Conservation (phyloP, 1,284 basidiomycete genomes). For the Trichosporon inkin region DNA sequence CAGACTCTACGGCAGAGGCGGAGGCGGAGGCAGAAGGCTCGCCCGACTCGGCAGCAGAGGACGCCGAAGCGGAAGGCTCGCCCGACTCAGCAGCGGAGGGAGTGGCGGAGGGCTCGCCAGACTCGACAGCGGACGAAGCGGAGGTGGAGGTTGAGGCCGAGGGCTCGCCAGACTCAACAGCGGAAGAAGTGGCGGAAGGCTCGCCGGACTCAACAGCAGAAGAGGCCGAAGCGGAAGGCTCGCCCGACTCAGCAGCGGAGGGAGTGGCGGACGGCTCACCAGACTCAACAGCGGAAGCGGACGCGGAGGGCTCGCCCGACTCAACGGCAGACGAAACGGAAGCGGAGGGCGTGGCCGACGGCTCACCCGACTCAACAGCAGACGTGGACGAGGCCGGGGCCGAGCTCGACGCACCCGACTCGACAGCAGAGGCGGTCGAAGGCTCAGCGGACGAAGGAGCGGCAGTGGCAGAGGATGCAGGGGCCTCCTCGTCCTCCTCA, state of each 20-base stretch:
- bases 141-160: background rate
- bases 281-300: slow-evolving; percentile 2
- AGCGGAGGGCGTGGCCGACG: background rate
- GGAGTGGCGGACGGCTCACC: background rate
- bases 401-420: background rate
- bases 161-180: background rate
- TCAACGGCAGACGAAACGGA: background rate
- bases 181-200: background rate
- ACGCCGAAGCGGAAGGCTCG: background rate
- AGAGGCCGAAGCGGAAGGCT: background rate
- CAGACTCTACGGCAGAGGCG: background rate
- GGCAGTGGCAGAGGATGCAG: background rate
- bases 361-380: background rate
- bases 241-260: background rate
- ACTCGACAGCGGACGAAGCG: background rate
- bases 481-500: slow-evolving; percentile 1
- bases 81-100: background rate
- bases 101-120: background rate
- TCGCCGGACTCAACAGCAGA: background rate
- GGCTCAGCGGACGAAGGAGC: background rate
- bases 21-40: background rate
- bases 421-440: no score
- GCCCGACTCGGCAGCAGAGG: background rate
- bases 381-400: background rate
- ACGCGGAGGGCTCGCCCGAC: background rate